Percentiles rank a stretch among this genome's conserved stretches.
phyloP scores from a whole-genome alignment of 192 early-diverging fungal genomes.

The Pecoramyces ruminantium region DNA sequence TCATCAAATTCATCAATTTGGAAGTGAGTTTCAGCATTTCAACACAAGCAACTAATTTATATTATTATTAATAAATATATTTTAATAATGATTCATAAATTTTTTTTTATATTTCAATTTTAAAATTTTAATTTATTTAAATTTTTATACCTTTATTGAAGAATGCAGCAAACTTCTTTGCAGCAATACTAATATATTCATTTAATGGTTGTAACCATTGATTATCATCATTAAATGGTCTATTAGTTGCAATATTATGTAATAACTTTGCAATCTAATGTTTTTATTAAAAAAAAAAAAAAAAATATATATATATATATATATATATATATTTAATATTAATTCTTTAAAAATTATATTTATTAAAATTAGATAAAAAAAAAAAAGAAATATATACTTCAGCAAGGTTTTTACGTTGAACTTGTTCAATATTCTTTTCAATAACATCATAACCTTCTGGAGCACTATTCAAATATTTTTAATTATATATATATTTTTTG shows the following conservation, averaged over 20 bases:
- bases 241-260: conserved; percentile 86
- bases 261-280: conserved; percentile 69
- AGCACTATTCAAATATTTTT: conserved; percentile 28
- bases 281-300: conserved; percentile 2
- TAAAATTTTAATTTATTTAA: neutral
- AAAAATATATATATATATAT: neutral
- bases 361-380: too few species aligned
- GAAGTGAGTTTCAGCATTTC: conserved; percentile 71
- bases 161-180: conserved; percentile 63
- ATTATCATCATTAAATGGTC: conserved; percentile 41
- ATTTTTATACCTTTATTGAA: conserved; percentile 51
- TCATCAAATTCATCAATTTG: conserved; percentile 83
- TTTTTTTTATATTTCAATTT: neutral
- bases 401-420: conserved; percentile 91
- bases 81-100: too few species aligned
- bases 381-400: too few species aligned
- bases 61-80: too few species aligned
- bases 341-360: neutral
- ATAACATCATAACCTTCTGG: conserved; percentile 95
- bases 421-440: conserved; percentile 60
- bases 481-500: neutral
- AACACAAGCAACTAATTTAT: conserved; percentile 69
- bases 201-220: conserved; percentile 62
- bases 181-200: conserved; percentile 60
- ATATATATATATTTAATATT: conserved; percentile 2